Evolutionary conservation across 805 yeast species (phyloP), one percentile per base, ranked within the genome.

Genomic region (Allodekkera sacchari): DNA sequence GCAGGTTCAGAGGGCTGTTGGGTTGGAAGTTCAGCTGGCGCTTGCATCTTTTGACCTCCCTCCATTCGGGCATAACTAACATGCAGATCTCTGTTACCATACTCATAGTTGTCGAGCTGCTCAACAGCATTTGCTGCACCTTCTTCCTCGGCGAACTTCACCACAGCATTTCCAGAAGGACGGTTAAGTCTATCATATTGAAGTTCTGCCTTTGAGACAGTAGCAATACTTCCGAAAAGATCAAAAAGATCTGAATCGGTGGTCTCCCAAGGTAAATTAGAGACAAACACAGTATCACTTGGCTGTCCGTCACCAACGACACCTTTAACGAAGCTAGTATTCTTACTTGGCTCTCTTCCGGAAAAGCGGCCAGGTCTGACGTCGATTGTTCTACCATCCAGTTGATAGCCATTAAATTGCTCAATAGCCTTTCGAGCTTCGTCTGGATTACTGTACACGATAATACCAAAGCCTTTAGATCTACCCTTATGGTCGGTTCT

Each of bases 221-320:
- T 61, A 15, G 95, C 95, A 33, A 87, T 73, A 22, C 89, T 79
- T 52, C 80, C 89, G 53, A 88, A 88, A 37, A 89, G 67, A 43
- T 88, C 96, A 42, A 66, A 73, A 42, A 89, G 68, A 57, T 89
- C 96, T 36, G 79, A 77, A 43, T 78, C 77, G 20, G 85, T 74
- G n/a, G 96, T 88, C 32, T 87, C 79, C 67, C 74, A 84, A 19
- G 97, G 97, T 50, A 89, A 64, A 61, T 89, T 89, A 27, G 67
- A 68, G 15, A 82, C 87, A 50, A 60, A 81, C 27, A 89, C 69
- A 15, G 71, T 65, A 21, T 64, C 71, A 30, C 75, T 77, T 30
- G 73, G 74, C 24, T 61, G 69, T 26, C 84, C 85, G 27, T 66
- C 61, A 2, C 80, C 83, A 7, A 53, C 46, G 26, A 82, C 87